Percentiles rank a stretch among this genome's conserved stretches.
Evolutionary conservation across 2,329 filamentous ascomycete species (phyloP).

Genomic region (Macrophomina pseudophaseolina): DNA sequence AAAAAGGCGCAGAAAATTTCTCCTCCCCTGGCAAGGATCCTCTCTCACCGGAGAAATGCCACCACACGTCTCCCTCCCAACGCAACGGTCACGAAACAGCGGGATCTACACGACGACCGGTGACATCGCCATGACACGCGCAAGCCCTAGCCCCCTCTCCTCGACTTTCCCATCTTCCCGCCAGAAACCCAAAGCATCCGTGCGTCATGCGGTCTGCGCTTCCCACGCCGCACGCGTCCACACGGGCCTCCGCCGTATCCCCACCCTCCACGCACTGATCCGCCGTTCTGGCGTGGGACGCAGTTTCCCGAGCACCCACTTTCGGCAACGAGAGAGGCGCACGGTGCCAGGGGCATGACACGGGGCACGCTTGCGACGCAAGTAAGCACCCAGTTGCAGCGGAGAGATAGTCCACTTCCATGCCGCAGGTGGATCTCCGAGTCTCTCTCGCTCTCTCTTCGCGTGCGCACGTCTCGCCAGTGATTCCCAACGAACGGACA

Average conservation of each 20-base stretch:
- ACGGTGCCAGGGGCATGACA: constrained; percentile 5
- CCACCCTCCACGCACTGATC: constrained; percentile 1
- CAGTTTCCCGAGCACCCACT: neutral
- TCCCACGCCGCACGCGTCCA: neutral
- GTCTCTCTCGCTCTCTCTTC: too few relatives aligned
- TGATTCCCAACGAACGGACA: too few relatives aligned
- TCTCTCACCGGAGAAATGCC: neutral
- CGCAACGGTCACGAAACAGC: neutral
- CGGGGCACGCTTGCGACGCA: too few relatives aligned
- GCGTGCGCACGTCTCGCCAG: too few relatives aligned
- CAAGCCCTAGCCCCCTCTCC: neutral
- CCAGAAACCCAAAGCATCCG: neutral
- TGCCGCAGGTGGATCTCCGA: too few relatives aligned
- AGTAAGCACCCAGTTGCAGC: too few relatives aligned
- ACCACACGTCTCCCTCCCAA: too few relatives aligned
- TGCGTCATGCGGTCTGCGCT: neutral
- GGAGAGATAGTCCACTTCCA: neutral
- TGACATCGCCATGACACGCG: neutral
- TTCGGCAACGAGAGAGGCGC: neutral
- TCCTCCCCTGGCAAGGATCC: neutral
- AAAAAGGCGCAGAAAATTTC: too few relatives aligned
- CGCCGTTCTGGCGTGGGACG: neutral
- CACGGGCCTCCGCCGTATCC: neutral
- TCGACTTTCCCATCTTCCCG: neutral
- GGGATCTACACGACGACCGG: neutral